Conservation (phyloP, 805 yeast species). For the Candida cerambycidarum region DNA sequence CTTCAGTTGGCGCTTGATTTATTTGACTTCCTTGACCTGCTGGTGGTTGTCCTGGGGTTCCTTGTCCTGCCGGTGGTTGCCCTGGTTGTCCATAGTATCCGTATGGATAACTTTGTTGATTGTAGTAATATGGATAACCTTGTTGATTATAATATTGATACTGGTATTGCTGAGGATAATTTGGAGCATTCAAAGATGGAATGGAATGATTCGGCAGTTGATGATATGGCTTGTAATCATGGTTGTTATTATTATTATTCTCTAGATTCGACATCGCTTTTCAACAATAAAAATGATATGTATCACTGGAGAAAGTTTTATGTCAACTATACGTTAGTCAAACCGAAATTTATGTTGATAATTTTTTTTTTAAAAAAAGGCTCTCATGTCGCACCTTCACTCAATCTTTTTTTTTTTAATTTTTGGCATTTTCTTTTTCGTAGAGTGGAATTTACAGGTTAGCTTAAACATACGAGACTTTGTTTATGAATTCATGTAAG, state of each 20-base stretch:
- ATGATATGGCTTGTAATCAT: constrained; percentile 9
- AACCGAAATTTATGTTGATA: constrained; percentile 6
- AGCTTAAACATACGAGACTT: constrained; percentile 1
- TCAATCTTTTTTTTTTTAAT: background rate
- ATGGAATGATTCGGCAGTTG: constrained; percentile 12
- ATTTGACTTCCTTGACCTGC: background rate
- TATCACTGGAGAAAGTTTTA: background rate
- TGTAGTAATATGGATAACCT: constrained; percentile 17
- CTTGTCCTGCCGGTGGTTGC: background rate
- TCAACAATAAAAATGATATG: constrained; percentile 1
- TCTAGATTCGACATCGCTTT: constrained; percentile 9
- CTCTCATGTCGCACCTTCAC: background rate
- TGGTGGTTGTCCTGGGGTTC: constrained; percentile 1
- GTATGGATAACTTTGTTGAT: constrained; percentile 17
- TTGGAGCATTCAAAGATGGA: constrained; percentile 10
- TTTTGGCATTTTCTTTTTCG: background rate
- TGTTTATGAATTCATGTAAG: background rate
- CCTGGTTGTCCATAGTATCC: constrained; percentile 10
- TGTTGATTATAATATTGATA: constrained; percentile 17
- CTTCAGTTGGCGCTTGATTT: constrained; percentile 5
- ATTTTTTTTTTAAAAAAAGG: background rate
- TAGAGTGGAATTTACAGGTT: constrained; percentile 5
- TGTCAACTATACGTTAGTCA: background rate
- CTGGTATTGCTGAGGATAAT: constrained; percentile 21
- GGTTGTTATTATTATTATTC: constrained; percentile 6